Conservation (phyloP, 345 rosid species). For the Pseudoturritis turrita region DNA sequence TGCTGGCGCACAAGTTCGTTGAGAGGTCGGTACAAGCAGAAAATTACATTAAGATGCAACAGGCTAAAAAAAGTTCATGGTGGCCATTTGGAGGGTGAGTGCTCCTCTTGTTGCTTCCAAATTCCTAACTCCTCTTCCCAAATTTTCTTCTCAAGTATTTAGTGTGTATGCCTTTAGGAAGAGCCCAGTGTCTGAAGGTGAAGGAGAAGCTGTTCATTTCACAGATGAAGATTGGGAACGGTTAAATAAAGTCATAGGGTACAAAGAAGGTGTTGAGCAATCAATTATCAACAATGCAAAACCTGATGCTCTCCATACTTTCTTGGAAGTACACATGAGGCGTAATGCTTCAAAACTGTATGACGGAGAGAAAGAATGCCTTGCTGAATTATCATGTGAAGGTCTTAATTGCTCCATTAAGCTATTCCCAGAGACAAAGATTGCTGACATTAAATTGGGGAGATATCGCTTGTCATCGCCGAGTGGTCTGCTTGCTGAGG, state of each 20-base stretch:
- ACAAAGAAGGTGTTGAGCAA: slow-evolving; percentile 74
- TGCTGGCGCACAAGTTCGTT: slow-evolving; percentile 96
- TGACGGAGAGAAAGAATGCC: slow-evolving; percentile 53
- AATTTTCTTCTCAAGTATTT: slow-evolving; percentile 9
- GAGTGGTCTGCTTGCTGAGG: slow-evolving; percentile 93
- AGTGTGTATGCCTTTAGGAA: slow-evolving; percentile 50
- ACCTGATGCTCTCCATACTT: slow-evolving; percentile 66
- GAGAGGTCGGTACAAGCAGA: slow-evolving; percentile 62
- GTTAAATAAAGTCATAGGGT: slow-evolving; percentile 80
- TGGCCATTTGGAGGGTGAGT: slow-evolving; percentile 93
- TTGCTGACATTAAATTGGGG: slow-evolving; percentile 74
- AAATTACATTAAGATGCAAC: slow-evolving; percentile 47
- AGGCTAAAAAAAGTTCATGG: slow-evolving; percentile 77
- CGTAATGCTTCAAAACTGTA: slow-evolving; percentile 92
- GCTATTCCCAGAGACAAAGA: slow-evolving; percentile 91
- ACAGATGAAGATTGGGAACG: slow-evolving; percentile 93
- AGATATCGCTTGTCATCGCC: slow-evolving; percentile 93
- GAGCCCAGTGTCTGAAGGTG: slow-evolving; percentile 54
- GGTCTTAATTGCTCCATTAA: slow-evolving; percentile 68
- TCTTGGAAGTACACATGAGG: slow-evolving; percentile 80
- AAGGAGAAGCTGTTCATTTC: slow-evolving; percentile 65
- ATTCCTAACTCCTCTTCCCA: background rate
- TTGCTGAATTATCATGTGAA: slow-evolving; percentile 91
- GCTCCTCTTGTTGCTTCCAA: slow-evolving; percentile 16
- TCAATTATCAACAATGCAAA: slow-evolving; percentile 42